A percentile compares a stretch with the other conserved stretches of the same genome.
Evolutionary conservation across 768 basidiomycete species (phyloP).

Genomic region (Calocera viscosa): DNA sequence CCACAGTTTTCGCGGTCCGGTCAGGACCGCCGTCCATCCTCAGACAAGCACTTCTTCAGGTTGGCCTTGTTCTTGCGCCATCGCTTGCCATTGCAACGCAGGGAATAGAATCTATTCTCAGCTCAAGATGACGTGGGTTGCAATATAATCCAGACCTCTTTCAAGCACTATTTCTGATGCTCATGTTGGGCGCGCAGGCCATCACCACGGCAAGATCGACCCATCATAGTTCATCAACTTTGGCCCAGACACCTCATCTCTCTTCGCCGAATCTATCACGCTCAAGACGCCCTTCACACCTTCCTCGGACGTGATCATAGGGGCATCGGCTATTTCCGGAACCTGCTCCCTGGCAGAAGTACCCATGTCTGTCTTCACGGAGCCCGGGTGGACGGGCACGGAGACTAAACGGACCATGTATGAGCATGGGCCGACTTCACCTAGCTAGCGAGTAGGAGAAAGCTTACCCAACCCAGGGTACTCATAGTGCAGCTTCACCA

Average conservation of each 20-base stretch:
- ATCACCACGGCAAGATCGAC: not conserved
- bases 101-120: no score
- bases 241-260: not conserved
- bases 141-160: no score
- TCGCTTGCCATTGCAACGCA: no score
- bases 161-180: no score
- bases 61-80: no score
- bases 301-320: constrained; percentile 8
- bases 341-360: not conserved
- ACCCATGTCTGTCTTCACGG: constrained; percentile 8
- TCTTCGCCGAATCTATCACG: not conserved
- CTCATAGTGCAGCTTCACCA: constrained; percentile 11
- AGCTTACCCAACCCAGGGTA: not conserved
- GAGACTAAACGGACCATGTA: not conserved
- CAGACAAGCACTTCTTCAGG: no score
- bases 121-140: no score
- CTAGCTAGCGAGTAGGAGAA: not conserved
- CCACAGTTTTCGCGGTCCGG: no score
- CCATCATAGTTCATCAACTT: not conserved
- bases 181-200: not conserved
- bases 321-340: not conserved
- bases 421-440: not conserved
- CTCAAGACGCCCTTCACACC: not conserved
- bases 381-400: constrained; percentile 8
- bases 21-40: no score